phyloP scores from a whole-genome alignment of 1,284 basidiomycete species.

The Trichosporon inkin region DNA sequence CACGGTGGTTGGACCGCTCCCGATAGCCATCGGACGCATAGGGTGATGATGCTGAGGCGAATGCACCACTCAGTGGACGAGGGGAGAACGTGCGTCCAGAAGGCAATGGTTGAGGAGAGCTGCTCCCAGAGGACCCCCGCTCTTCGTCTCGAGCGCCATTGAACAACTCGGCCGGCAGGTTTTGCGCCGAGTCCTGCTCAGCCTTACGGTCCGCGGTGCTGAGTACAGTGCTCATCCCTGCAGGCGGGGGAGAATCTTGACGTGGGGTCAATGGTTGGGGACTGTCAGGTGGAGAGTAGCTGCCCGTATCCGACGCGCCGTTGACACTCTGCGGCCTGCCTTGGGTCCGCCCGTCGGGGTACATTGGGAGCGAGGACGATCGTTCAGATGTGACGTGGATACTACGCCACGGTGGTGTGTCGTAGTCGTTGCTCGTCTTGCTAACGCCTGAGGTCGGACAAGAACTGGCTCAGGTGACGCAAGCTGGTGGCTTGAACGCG shows the following conservation, averaged over 20 bases:
- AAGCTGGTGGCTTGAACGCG: too few relatives aligned
- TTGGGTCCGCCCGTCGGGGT: background rate
- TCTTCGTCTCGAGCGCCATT: background rate
- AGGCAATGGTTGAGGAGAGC: background rate
- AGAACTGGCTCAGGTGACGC: too few relatives aligned
- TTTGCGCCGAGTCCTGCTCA: background rate
- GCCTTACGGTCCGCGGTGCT: background rate
- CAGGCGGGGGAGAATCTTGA: background rate
- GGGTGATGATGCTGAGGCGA: background rate
- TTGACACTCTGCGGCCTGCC: conserved; percentile 5
- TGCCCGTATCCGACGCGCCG: conserved; percentile 4
- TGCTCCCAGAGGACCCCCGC: background rate
- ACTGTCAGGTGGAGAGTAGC: conserved; percentile 2
- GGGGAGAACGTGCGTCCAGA: background rate
- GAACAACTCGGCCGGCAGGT: background rate
- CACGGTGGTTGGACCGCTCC: background rate
- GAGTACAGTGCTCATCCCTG: background rate
- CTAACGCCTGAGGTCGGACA: too few relatives aligned
- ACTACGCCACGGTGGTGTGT: background rate
- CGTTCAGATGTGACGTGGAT: background rate
- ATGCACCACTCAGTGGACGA: background rate
- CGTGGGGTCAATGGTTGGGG: background rate
- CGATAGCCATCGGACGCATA: background rate
- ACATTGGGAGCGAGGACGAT: background rate
- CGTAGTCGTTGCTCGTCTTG: background rate